Base-by-base conservation (phyloP, 2,329 filamentous ascomycete genomes). In the Beauveria pseudobassiana region DNA sequence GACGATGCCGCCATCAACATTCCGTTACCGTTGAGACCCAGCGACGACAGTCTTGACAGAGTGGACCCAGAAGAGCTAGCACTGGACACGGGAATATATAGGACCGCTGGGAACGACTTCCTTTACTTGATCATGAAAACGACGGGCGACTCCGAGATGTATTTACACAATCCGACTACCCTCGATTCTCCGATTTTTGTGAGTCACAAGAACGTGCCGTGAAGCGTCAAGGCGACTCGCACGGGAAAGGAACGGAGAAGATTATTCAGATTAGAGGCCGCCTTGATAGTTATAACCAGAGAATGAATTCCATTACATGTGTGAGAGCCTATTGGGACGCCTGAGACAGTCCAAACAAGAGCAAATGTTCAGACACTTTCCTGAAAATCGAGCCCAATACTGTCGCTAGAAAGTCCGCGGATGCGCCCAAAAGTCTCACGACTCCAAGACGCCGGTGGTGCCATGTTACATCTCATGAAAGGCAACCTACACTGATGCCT, bases 51-150 rank as follows among this genome's bases (percentile, higher is more conserved):
- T 43, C 38, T 57, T 3, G 28, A 50, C 6, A 66, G 69, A 8
- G 63, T 71, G 3, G 70, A 72, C 24, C 67, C 69, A 0, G 68
- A 71, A 34, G 68, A 70, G 42, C 63, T 64, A 0, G 66, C 70
- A 16, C 30, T 45, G 3, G 54, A 53, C 1, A 71, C 66, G 0
- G 66, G 67, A 1, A 65, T 73, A 1, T 73, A 70, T 55, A 65
- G 70, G 67, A 72, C 50, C 28, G 52, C 12, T 72, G 69, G 70
- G 70, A 72, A 51, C 64, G 71, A 67, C 49, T 72, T 76, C 22
- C 56, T 1, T 10, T 51, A 8, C 5, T 34, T 16, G 45, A 51
- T 14, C 16, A 43, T 9, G 46, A 28, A 22, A 9, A 5, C 20
- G 46, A 51, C 3, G 30, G 5, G 20, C 30, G 56, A 6, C 18